Conservation (phyloP, 2,329 filamentous ascomycete genomes). For the Scorias spongiosa region DNA sequence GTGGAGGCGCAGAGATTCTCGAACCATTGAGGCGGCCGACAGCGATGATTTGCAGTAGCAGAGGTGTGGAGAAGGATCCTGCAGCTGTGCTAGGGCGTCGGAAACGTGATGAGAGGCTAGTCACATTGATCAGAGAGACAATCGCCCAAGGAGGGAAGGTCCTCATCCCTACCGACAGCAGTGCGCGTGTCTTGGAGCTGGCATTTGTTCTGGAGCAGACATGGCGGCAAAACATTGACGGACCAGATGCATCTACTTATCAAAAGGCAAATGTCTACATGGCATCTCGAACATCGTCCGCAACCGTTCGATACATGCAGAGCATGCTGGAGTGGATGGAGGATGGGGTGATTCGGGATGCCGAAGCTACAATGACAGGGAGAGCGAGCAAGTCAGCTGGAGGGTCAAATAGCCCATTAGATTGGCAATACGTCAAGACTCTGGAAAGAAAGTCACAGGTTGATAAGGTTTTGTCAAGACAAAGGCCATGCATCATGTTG, state of each 20-base stretch:
- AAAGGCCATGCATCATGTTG: constrained; percentile 58
- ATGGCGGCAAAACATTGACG: constrained; percentile 46
- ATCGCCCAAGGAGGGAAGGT: constrained; percentile 76
- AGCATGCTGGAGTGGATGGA: constrained; percentile 99
- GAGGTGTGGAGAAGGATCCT: constrained; percentile 48
- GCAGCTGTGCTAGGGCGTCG: constrained; percentile 48
- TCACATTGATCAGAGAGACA: constrained; percentile 68
- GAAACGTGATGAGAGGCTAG: constrained; percentile 70
- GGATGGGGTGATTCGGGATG: constrained; percentile 76
- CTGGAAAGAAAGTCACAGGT: constrained; percentile 72
- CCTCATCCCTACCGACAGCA: constrained; percentile 86
- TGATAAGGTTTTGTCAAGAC: constrained; percentile 46
- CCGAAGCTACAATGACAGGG: constrained; percentile 26
- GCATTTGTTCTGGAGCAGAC: constrained; percentile 85
- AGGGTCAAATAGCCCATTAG: constrained; percentile 56
- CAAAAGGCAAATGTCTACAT: constrained; percentile 52
- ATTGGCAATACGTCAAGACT: constrained; percentile 72
- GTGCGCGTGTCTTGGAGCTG: constrained; percentile 81
- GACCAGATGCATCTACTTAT: constrained; percentile 28
- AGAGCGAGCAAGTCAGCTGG: constrained; percentile 29
- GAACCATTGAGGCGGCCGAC: constrained; percentile 89
- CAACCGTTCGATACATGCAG: constrained; percentile 76
- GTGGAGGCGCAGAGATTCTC: constrained; percentile 76
- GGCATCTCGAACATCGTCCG: constrained; percentile 71
- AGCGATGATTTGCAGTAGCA: constrained; percentile 80